A percentile compares a stretch with the other conserved stretches of the same genome.
These are phyloP conservation scores for Polyporus arcularius DNA, from an alignment of 768 basidiomycete genomes.

Conservation along the genomic window DNA sequence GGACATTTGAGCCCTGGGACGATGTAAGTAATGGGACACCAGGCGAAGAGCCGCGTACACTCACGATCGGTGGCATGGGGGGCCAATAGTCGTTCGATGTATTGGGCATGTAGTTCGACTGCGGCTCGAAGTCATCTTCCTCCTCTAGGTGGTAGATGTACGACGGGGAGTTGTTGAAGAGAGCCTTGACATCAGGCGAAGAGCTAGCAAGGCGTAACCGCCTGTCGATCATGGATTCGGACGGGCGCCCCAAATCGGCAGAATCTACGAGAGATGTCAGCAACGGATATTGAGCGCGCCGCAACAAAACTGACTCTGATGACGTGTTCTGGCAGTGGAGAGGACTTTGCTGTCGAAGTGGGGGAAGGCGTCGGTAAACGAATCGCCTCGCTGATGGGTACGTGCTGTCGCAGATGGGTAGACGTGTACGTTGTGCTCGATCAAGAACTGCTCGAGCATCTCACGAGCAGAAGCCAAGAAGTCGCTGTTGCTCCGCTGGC, in stretches of 20 bases:
- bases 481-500: conserved; percentile 94
- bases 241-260: conserved; percentile 70
- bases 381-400: conserved; percentile 84
- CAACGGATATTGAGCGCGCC: conserved; percentile 1
- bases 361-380: conserved; percentile 93
- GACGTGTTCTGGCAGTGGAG: conserved; percentile 72
- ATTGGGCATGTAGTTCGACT: conserved; percentile 56
- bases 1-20: conserved; percentile 64
- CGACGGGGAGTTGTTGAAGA: conserved; percentile 82
- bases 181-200: conserved; percentile 91
- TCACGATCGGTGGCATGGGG: conserved; percentile 72
- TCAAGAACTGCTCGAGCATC: conserved; percentile 88
- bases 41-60: conserved; percentile 33
- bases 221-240: conserved; percentile 68
- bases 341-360: conserved; percentile 96
- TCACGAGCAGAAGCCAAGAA: conserved; percentile 88
- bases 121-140: conserved; percentile 53
- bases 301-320: conserved; percentile 42
- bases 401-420: conserved; percentile 81
- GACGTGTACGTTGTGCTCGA: conserved; percentile 79
- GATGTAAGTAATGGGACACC: background rate
- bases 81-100: conserved; percentile 71
- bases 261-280: conserved; percentile 52
- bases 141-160: conserved; percentile 83
- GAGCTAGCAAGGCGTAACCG: conserved; percentile 83